A percentile compares a stretch with the other conserved stretches of the same genome.
Evolutionary conservation across 1,139 yeast species (phyloP).

Genomic region (Scheffersomyces cryptocercus): DNA sequence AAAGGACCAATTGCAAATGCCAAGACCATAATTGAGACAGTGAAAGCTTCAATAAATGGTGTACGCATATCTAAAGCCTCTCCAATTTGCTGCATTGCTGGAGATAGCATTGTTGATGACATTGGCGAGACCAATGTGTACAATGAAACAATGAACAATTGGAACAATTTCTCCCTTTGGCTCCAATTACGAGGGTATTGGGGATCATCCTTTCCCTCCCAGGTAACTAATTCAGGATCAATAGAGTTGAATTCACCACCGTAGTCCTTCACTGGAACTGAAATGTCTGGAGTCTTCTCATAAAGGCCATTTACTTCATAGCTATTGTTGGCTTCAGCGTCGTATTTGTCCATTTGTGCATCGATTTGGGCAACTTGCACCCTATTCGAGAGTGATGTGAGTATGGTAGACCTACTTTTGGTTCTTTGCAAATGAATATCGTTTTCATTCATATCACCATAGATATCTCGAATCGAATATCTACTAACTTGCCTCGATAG

Average conservation of each 20-base stretch:
- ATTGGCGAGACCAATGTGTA: conserved; percentile 60
- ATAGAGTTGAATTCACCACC: conserved; percentile 51
- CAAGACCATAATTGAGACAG: conserved; percentile 58
- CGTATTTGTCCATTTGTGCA: conserved; percentile 7
- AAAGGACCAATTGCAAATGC: conserved; percentile 67
- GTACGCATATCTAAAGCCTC: conserved; percentile 40
- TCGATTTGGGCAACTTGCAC: conserved; percentile 10
- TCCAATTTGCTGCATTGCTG: conserved; percentile 53
- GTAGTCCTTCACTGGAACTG: conserved; percentile 44
- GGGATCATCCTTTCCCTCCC: conserved; percentile 66
- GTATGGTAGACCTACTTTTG: conserved; percentile 38
- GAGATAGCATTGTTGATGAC: conserved; percentile 61
- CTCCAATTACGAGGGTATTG: conserved; percentile 64
- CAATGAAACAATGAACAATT: conserved; percentile 49
- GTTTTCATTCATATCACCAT: conserved; percentile 21
- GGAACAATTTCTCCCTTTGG: conserved; percentile 34
- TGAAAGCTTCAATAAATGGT: conserved; percentile 42
- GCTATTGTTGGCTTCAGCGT: conserved; percentile 7
- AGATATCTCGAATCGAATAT: conserved; percentile 18
- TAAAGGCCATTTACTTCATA: conserved; percentile 13
- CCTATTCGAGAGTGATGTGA: conserved; percentile 35
- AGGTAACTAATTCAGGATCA: conserved; percentile 65
- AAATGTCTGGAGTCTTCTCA: conserved; percentile 31
- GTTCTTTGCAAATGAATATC: conserved; percentile 37
- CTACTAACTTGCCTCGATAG: conserved; percentile 1